phyloP scores from a whole-genome alignment of 768 basidiomycete genomes.

The Tricholoma bakamatsutake region DNA sequence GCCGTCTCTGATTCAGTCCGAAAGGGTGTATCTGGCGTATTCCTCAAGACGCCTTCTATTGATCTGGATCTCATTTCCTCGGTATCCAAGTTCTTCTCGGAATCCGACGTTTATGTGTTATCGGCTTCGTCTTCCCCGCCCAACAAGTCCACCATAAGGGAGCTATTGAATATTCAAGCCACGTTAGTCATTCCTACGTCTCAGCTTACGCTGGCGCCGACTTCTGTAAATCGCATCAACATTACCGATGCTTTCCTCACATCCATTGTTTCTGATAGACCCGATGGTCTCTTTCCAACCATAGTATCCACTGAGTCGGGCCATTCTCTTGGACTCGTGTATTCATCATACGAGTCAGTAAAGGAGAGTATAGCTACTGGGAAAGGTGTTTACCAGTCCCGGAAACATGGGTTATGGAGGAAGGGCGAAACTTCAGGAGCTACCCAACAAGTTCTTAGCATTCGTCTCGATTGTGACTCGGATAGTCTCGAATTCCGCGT shows the following conservation, averaged over 20 bases:
- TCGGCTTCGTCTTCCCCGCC: slow-evolving; percentile 44
- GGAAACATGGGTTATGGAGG: slow-evolving; percentile 93
- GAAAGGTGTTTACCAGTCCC: slow-evolving; percentile 92
- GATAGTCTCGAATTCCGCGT: slow-evolving; percentile 92
- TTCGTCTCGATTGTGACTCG: slow-evolving; percentile 86
- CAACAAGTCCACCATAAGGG: slow-evolving; percentile 53
- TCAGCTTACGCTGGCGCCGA: slow-evolving; percentile 54
- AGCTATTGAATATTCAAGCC: slow-evolving; percentile 52
- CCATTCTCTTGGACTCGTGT: slow-evolving; percentile 85
- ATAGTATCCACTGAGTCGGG: slow-evolving; percentile 79
- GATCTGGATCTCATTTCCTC: slow-evolving; percentile 76
- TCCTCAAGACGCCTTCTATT: slow-evolving; percentile 68
- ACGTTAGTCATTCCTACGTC: slow-evolving; percentile 68
- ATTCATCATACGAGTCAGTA: slow-evolving; percentile 86
- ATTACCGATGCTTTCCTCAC: slow-evolving; percentile 85
- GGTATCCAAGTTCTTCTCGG: slow-evolving; percentile 67
- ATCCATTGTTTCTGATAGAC: slow-evolving; percentile 75
- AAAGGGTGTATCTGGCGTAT: slow-evolving; percentile 68
- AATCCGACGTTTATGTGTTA: slow-evolving; percentile 58
- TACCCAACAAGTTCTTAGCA: slow-evolving; percentile 79
- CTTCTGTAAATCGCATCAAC: slow-evolving; percentile 57
- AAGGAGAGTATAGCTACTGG: slow-evolving; percentile 83
- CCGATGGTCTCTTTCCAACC: slow-evolving; percentile 91
- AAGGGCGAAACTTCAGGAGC: slow-evolving; percentile 97
- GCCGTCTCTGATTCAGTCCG: slow-evolving; percentile 73